Base-by-base conservation (phyloP, 495 filamentous ascomycete species). In the Penicillium chermesinum region DNA sequence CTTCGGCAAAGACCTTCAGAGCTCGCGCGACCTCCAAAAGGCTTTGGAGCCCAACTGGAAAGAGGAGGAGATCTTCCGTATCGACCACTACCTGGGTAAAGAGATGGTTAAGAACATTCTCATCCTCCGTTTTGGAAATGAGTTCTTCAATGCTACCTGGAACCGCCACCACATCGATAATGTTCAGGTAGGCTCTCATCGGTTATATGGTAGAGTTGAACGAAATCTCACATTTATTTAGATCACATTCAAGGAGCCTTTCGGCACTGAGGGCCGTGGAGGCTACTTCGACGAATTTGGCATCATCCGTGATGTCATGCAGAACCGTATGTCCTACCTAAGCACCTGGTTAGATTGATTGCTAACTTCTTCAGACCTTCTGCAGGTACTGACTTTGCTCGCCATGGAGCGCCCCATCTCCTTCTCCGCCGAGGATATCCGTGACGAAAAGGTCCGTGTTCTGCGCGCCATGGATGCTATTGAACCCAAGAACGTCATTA, bases 61-160 rank as follows among this genome's bases (percentile, higher is more conserved):
- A 63, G 94, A 99, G 70, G 94, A 99, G 39, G 94, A 99, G 75
- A 88, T 97, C 56, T 99, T 94, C 83, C 91, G 94, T 61, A 99
- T 99, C 62, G 94, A 99, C 67, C 94, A 99, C 74, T 99, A 99
- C 66, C 81, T 99, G 34, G 94, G 94, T 57, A 99, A 99, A 81
- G 94, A 99, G 76, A 99, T 99, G 94, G 94, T 99, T 46, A 99
- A 99, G 81, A 99, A 99, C 68, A 94, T 99, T 60, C 81, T 99
- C 44, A 96, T 99, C 56, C 82, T 99, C 51, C 81, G 94, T 55
- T 99, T 99, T 67, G 94, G 93, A 54, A 99, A 99, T 71, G 90
- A 96, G 61, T 97, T 99, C 79, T 94, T 99, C 58, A 90, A 91
- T 46, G 94, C 94, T 39, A 97, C 93, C 45, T 99, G 94, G 94